Conservation (phyloP, 2,329 filamentous ascomycete genomes). For the Penicillium frequentans region DNA sequence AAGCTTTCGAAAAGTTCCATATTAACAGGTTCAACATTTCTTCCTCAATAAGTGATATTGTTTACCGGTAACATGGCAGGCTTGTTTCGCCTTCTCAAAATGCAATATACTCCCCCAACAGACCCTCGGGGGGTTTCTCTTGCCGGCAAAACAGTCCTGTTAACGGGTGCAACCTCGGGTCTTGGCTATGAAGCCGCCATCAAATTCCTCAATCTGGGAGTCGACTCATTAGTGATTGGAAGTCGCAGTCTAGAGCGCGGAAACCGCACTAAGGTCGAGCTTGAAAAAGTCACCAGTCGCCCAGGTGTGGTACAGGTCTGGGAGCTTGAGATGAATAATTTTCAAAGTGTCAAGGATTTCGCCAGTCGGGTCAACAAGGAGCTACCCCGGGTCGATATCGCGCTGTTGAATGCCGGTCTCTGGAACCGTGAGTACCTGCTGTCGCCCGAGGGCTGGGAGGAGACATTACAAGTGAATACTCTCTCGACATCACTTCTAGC, state of each 20-base stretch:
- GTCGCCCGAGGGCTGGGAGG: conserved; percentile 50
- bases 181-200: conserved; percentile 52
- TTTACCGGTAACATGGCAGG: conserved; percentile 25
- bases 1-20: background rate
- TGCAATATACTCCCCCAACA: conserved; percentile 35
- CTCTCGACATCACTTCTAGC: conserved; percentile 58
- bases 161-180: conserved; percentile 54
- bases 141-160: conserved; percentile 47
- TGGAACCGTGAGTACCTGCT: conserved; percentile 38
- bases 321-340: conserved; percentile 49
- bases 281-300: conserved; percentile 35
- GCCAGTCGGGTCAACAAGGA: conserved; percentile 36
- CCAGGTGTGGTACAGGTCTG: conserved; percentile 43
- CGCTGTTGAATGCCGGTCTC: conserved; percentile 48
- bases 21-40: background rate
- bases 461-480: conserved; percentile 58
- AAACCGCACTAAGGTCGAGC: conserved; percentile 39
- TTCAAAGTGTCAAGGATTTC: conserved; percentile 47
- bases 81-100: conserved; percentile 30
- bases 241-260: conserved; percentile 48
- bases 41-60: background rate
- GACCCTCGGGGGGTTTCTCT: conserved; percentile 42
- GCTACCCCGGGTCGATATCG: conserved; percentile 45
- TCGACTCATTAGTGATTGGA: conserved; percentile 47
- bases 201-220: conserved; percentile 47